These are phyloP conservation scores for Pseudonectria buxi DNA, from an alignment of 2,329 filamentous ascomycete species.

Conservation along the genomic window DNA sequence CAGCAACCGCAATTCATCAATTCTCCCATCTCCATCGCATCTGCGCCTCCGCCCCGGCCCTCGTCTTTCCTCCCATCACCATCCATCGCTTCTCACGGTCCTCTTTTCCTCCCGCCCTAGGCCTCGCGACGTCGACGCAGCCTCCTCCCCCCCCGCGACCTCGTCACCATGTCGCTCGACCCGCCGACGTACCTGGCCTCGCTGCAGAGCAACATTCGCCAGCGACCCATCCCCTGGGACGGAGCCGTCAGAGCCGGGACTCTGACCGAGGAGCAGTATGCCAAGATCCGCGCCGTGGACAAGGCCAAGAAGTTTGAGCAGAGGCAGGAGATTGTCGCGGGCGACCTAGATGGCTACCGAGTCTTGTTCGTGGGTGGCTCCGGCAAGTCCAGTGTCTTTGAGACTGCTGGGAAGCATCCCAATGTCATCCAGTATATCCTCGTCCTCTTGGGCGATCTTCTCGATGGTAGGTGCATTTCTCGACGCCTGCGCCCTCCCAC, in stretches of 20 bases:
- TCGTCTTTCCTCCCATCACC: slow-evolving; percentile 7
- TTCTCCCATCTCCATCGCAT: slow-evolving; percentile 16
- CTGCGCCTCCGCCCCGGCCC: slow-evolving; percentile 9
- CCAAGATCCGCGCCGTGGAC: slow-evolving; percentile 93
- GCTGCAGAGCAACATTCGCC: slow-evolving; percentile 94
- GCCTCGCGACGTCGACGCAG: not conserved
- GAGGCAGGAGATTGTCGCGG: slow-evolving; percentile 73
- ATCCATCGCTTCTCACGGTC: too few relatives aligned
- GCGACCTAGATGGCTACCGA: slow-evolving; percentile 72
- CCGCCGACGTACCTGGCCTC: slow-evolving; percentile 79
- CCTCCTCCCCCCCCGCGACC: slow-evolving; percentile 8
- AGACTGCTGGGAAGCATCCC: slow-evolving; percentile 75
- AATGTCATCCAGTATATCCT: slow-evolving; percentile 95
- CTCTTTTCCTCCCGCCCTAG: not conserved
- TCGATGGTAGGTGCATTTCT: slow-evolving; percentile 60
- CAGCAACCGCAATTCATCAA: slow-evolving; percentile 10
- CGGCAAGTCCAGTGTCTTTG: slow-evolving; percentile 66
- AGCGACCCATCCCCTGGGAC: slow-evolving; percentile 95
- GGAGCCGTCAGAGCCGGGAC: slow-evolving; percentile 89
- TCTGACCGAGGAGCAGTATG: slow-evolving; percentile 87
- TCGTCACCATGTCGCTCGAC: slow-evolving; percentile 72
- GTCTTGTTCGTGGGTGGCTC: slow-evolving; percentile 70
- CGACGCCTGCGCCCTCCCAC: too few relatives aligned
- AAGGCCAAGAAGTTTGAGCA: slow-evolving; percentile 85
- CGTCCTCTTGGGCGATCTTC: slow-evolving; percentile 78